Base-by-base conservation (phyloP, 2,329 filamentous ascomycete genomes). In the Fusarium zealandicum region DNA sequence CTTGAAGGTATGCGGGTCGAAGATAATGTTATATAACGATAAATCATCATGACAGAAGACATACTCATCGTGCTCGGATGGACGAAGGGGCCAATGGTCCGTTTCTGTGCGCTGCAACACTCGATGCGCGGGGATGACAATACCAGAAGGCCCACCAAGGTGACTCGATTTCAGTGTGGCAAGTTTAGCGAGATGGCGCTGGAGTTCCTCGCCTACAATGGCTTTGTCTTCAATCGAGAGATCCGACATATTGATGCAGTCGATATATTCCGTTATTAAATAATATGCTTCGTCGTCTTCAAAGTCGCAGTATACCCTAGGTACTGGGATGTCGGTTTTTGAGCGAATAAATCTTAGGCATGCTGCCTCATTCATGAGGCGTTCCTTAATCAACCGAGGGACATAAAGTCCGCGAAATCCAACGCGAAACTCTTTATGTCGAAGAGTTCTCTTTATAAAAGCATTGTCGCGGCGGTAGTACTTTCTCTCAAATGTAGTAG, bases 391-490 rank as follows among this genome's bases (percentile, higher is more conserved):
- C 20, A 72, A 46, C 7, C 59, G 64, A n/a, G 72, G 71, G 10
- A 72, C 57, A 47, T 70, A 57, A 30, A 69, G 59, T 8, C 65
- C 66, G n/a, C 59, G 56, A 51, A 58, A 63, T 6, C 66, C 65
- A 9, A 57, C 66, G 22, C 63, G 63, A 40, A 68, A 73, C 51
- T 74, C 71, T 17, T 16, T 49, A 2, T 68, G 66, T 11, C 69
- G 64, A 11, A 73, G 61, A 38, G 51, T 71, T 22, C 69, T 63
- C 46, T 73, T 74, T 47, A 73, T 67, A 35, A 69, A 72, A 17
- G 61, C 52, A 12, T 45, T 46, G 13, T 55, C 69, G 22, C 56
- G 54, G 14, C 63, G 64, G 45, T 69, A 72, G 38, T 72, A 70
- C 53, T 70, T 70, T 39, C 68, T 59, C 46, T 72, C 69, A 44